Percentiles rank a stretch among this genome's conserved stretches.
These are phyloP conservation scores for Piloderma croceum DNA, from an alignment of 768 basidiomycete species.

Conservation along the genomic window DNA sequence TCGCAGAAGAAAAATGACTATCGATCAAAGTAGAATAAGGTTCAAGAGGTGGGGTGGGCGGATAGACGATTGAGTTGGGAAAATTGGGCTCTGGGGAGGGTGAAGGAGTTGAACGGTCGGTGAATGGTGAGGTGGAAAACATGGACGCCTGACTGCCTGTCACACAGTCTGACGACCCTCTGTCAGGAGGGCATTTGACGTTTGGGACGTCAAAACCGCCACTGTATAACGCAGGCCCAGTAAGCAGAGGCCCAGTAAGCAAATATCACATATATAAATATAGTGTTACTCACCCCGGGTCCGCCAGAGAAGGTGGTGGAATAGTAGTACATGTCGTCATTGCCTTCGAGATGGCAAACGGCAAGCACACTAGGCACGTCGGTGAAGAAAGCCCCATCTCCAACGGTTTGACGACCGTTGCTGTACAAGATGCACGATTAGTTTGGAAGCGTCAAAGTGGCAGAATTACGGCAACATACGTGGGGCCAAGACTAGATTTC, in stretches of 20 bases:
- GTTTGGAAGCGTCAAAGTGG: conserved; percentile 2
- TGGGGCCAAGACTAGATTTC: conserved; percentile 93
- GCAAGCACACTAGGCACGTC: conserved; percentile 79
- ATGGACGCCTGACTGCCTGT: conserved; percentile 82
- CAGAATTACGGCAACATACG: conserved; percentile 44
- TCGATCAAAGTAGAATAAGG: neutral
- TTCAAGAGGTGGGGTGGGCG: conserved; percentile 26
- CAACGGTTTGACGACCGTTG: conserved; percentile 96
- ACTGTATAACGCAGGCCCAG: conserved; percentile 36
- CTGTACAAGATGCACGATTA: conserved; percentile 38
- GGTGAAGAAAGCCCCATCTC: conserved; percentile 85
- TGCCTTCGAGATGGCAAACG: conserved; percentile 80
- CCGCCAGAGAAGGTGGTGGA: conserved; percentile 93
- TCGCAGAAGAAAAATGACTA: neutral
- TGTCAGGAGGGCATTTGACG: conserved; percentile 88
- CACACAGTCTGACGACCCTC: conserved; percentile 96
- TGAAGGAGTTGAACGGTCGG: conserved; percentile 29
- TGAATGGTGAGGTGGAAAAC: conserved; percentile 39
- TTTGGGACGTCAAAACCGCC: conserved; percentile 94
- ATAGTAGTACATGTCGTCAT: conserved; percentile 81
- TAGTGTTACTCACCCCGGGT: conserved; percentile 60
- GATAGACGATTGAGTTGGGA: conserved; percentile 21
- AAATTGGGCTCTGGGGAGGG: conserved; percentile 27
- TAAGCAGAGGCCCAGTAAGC: conserved; percentile 1
- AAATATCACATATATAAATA: neutral